A percentile compares a stretch with the other conserved stretches of the same genome.
Conservation (phyloP, 208 protist genomes). For the Herpetomonas samuelpessoai region DNA sequence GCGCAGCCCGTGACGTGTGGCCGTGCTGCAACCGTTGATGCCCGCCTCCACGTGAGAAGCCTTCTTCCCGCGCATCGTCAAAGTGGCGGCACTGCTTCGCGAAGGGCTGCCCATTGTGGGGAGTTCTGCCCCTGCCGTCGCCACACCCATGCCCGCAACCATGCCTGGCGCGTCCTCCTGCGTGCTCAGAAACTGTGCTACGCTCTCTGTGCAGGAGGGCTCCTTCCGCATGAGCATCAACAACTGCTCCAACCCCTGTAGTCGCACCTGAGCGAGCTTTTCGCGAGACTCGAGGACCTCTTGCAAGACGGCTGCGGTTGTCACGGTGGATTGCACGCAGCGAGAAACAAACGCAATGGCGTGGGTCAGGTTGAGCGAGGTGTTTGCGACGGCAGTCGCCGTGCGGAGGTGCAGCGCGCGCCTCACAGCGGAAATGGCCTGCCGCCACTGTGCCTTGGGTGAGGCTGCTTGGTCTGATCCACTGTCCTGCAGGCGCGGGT, state of each 20-base stretch:
- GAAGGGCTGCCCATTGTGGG: not conserved
- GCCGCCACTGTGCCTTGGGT: conserved; percentile 14
- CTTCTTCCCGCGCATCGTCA: conserved; percentile 7
- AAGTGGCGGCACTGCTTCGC: no score
- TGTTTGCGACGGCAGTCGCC: not conserved
- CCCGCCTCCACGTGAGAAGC: conserved; percentile 17
- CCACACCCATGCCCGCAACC: not conserved
- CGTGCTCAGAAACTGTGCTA: conserved; percentile 27
- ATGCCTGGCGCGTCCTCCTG: not conserved
- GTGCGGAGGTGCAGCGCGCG: conserved; percentile 16
- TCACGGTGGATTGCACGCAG: conserved; percentile 18
- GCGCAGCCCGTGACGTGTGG: conserved; percentile 17
- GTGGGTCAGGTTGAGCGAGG: conserved; percentile 9
- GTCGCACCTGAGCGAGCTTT: conserved; percentile 16
- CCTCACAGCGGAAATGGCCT: conserved; percentile 22
- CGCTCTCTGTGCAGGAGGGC: conserved; percentile 11
- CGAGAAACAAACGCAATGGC: conserved; percentile 21
- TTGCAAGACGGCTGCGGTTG: conserved; percentile 11
- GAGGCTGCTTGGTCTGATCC: no score
- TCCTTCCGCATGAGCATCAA: conserved; percentile 24
- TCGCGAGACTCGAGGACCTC: conserved; percentile 16
- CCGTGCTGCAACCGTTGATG: conserved; percentile 23
- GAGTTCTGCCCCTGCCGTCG: not conserved
- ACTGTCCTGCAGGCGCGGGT: no score
- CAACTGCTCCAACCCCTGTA: conserved; percentile 33